phyloP scores from a whole-genome alignment of 1,284 basidiomycete species.

The Tremellales sp. region DNA sequence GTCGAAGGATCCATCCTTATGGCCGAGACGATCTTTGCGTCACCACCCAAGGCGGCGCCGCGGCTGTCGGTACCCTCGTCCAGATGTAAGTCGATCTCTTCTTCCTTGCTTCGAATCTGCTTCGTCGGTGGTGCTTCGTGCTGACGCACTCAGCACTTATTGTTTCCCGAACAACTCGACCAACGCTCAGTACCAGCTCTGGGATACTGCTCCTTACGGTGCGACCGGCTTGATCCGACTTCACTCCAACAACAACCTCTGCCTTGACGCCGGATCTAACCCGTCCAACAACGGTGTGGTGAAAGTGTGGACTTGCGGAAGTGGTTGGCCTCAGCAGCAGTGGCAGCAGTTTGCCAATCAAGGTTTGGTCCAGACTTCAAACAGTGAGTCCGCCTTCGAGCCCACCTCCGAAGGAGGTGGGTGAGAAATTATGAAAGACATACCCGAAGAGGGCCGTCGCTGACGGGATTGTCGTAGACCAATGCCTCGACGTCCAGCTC shows the following conservation, averaged over 20 bases:
- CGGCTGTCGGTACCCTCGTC: not conserved
- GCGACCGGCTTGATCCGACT: not conserved
- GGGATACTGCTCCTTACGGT: not conserved
- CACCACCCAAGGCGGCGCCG: not conserved
- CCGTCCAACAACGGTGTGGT: not conserved
- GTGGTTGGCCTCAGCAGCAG: not conserved
- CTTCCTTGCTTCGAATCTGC: no score
- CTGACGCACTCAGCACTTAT: not conserved
- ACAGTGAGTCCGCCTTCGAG: not conserved
- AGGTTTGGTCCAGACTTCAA: not conserved
- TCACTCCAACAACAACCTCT: not conserved
- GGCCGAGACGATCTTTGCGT: not conserved
- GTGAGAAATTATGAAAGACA: not conserved
- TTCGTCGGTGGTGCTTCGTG: not conserved
- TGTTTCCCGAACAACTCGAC: not conserved
- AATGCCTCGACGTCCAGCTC: not conserved
- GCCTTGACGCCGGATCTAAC: not conserved
- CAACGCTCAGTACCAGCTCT: not conserved
- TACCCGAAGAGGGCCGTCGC: not conserved
- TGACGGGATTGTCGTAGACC: not conserved
- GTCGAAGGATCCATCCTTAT: conserved; percentile 7
- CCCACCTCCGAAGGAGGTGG: no score
- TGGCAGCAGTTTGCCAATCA: not conserved
- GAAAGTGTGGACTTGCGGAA: not conserved
- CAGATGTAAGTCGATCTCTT: not conserved